These are phyloP conservation scores for Ceratobasidium sp. DNA, from an alignment of 1,284 basidiomycete genomes.

Conservation along the genomic window DNA sequence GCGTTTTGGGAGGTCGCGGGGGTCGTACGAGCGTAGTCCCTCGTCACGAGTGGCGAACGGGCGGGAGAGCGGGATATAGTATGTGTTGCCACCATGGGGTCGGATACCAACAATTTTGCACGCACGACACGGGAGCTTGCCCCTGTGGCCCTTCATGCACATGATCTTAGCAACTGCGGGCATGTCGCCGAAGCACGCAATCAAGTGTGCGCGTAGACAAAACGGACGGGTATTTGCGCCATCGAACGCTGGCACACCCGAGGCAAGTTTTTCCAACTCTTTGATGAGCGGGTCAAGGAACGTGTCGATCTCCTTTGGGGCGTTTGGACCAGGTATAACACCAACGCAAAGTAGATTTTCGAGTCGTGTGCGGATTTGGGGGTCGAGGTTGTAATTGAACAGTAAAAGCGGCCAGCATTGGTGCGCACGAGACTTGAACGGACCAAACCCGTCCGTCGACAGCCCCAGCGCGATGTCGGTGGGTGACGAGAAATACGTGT, in stretches of 20 bases:
- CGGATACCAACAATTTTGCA: slow-evolving; percentile 39
- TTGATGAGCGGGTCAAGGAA: slow-evolving; percentile 40
- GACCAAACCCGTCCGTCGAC: slow-evolving; percentile 43
- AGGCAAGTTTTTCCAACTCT: slow-evolving; percentile 38
- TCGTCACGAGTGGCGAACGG: background rate
- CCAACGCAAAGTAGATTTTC: slow-evolving; percentile 39
- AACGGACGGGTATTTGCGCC: slow-evolving; percentile 16
- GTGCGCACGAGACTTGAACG: slow-evolving; percentile 43
- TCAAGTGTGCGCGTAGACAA: slow-evolving; percentile 37
- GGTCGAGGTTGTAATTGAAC: slow-evolving; percentile 42
- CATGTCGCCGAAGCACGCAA: slow-evolving; percentile 40
- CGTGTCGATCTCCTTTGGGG: slow-evolving; percentile 39
- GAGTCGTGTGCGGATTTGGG: slow-evolving; percentile 36
- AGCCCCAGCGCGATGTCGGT: slow-evolving; percentile 49
- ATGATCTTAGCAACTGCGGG: slow-evolving; percentile 40
- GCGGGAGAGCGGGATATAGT: slow-evolving; percentile 18
- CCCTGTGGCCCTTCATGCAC: slow-evolving; percentile 41
- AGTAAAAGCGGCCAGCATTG: slow-evolving; percentile 46
- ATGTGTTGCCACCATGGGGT: too few species aligned
- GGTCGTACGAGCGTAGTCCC: background rate
- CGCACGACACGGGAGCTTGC: slow-evolving; percentile 37
- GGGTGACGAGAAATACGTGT: slow-evolving; percentile 47
- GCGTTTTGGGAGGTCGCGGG: slow-evolving; percentile 16
- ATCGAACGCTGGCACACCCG: slow-evolving; percentile 37
- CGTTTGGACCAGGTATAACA: slow-evolving; percentile 40